Percentiles rank a stretch among this genome's conserved stretches.
Conservation (phyloP, 257 asterid genomes). For the Nicotiana tomentosiformis region DNA sequence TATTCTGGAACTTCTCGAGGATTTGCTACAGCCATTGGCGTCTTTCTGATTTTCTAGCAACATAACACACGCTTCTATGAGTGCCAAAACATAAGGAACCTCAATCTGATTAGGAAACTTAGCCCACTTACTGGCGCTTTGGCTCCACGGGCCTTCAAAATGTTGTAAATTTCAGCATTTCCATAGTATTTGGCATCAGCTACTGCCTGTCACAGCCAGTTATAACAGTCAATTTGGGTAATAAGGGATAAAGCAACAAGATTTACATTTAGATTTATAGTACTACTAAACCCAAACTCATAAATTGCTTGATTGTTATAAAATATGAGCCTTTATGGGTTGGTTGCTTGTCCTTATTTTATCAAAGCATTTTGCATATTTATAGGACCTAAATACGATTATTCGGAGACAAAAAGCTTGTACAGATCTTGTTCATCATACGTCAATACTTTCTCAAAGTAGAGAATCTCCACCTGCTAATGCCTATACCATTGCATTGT, state of each 20-base stretch:
- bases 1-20: slow-evolving; percentile 98
- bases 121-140: slow-evolving; percentile 60
- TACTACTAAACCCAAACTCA: neutral
- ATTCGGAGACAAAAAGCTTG: neutral
- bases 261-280: neutral
- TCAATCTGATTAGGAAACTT: neutral
- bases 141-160: slow-evolving; percentile 95
- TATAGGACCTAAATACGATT: neutral
- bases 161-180: slow-evolving; percentile 65
- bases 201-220: slow-evolving; percentile 58
- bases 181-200: slow-evolving; percentile 99
- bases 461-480: neutral
- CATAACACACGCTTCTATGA: slow-evolving; percentile 18
- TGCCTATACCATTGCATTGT: too few relatives aligned
- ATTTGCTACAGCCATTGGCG: slow-evolving; percentile 91
- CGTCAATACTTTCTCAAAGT: neutral
- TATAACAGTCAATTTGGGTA: neutral
- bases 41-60: slow-evolving; percentile 85
- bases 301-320: neutral
- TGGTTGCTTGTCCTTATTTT: neutral
- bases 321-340: neutral
- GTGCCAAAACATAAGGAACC: slow-evolving; percentile 7
- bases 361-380: neutral
- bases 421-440: neutral
- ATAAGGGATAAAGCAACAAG: neutral